A percentile compares a stretch with the other conserved stretches of the same genome.
Evolutionary conservation across 495 filamentous ascomycete genomes (phyloP).

Genomic region (Podospora appendiculata): DNA sequence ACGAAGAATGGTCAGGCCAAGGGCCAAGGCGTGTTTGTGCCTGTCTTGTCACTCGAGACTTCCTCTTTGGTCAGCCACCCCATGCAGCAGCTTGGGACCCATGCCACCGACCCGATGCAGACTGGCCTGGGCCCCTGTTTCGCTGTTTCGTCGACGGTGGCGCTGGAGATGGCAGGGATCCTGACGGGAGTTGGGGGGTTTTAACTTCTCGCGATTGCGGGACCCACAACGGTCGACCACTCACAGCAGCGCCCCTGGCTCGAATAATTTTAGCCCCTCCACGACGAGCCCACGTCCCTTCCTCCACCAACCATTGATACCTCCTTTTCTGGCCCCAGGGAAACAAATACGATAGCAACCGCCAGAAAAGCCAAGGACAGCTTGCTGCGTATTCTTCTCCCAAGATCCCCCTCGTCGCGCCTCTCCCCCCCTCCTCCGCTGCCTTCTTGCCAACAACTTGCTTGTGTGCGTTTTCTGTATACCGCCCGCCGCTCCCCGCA

Average conservation of each 20-base stretch:
- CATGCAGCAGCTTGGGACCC: too few species aligned
- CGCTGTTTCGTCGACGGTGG: neutral
- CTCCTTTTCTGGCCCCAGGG: slow-evolving; percentile 7
- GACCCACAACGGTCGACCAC: neutral
- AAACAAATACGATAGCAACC: slow-evolving; percentile 13
- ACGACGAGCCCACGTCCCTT: neutral
- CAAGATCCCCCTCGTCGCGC: neutral
- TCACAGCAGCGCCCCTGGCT: slow-evolving; percentile 1
- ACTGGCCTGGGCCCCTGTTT: neutral
- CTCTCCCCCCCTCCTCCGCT: neutral
- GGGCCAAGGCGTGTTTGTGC: too few species aligned
- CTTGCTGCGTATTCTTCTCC: neutral
- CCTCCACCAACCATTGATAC: neutral
- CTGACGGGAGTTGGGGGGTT: neutral
- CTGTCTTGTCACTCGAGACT: too few species aligned
- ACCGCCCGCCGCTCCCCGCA: neutral
- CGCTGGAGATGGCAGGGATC: neutral
- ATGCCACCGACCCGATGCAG: too few species aligned
- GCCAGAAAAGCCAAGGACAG: neutral
- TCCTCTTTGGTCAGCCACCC: too few species aligned
- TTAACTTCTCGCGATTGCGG: slow-evolving; percentile 1
- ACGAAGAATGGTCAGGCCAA: too few species aligned
- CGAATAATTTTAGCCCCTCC: slow-evolving; percentile 14
- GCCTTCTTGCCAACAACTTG: neutral
- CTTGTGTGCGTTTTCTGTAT: neutral